Evolutionary conservation across 2,329 filamentous ascomycete genomes (phyloP).

Genomic region (Fusarium sp.): DNA sequence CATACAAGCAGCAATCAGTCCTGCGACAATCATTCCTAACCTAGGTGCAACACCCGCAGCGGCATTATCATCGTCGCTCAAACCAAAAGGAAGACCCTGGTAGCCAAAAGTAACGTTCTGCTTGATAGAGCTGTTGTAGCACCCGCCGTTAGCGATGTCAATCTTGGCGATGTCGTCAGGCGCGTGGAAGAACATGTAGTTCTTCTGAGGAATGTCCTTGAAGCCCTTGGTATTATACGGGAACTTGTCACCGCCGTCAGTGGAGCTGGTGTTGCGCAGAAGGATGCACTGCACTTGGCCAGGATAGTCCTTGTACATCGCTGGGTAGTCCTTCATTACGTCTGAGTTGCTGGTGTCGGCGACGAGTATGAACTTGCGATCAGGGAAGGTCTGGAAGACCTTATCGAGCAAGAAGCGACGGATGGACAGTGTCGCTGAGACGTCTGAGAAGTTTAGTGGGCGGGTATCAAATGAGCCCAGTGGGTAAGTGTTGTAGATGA

Average conservation of each 20-base stretch:
- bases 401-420: slow-evolving; percentile 74
- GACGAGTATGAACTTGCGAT: slow-evolving; percentile 77
- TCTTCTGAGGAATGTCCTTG: slow-evolving; percentile 68
- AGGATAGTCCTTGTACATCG: slow-evolving; percentile 71
- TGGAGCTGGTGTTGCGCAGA: slow-evolving; percentile 76
- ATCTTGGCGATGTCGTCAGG: slow-evolving; percentile 72
- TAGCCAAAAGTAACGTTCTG: slow-evolving; percentile 77
- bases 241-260: slow-evolving; percentile 72
- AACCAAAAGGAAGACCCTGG: slow-evolving; percentile 64
- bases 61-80: slow-evolving; percentile 46
- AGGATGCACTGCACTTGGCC: slow-evolving; percentile 80
- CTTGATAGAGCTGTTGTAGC: slow-evolving; percentile 68
- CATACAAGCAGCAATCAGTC: slow-evolving; percentile 29
- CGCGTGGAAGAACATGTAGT: slow-evolving; percentile 82
- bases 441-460: slow-evolving; percentile 81
- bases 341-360: slow-evolving; percentile 81
- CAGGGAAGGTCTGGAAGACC: slow-evolving; percentile 77
- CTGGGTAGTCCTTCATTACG: slow-evolving; percentile 72
- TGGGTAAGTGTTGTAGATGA: slow-evolving; percentile 81
- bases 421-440: slow-evolving; percentile 74
- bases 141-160: slow-evolving; percentile 73
- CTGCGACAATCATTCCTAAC: slow-evolving; percentile 27
- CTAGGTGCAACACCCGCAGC: slow-evolving; percentile 38
- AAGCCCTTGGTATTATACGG: slow-evolving; percentile 80
- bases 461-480: slow-evolving; percentile 80